Evolutionary conservation across 176 grass and related monocot species (phyloP).

Genomic region (Tillandsia leiboldiana): DNA sequence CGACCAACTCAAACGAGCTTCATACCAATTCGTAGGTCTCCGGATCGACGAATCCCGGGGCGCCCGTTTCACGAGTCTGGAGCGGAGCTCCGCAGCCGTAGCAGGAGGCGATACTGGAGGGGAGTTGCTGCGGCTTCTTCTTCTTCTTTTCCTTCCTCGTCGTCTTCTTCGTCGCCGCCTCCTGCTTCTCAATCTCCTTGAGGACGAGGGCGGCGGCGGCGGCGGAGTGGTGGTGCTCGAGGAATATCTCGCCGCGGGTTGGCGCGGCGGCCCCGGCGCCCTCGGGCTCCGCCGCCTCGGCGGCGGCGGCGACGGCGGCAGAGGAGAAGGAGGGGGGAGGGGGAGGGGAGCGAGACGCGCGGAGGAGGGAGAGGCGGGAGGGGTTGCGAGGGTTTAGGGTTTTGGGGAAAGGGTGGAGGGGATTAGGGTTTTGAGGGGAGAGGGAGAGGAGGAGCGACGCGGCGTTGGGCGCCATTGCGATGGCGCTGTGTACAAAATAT

Average conservation of each 20-base stretch:
- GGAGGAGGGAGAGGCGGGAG: slow-evolving; percentile 6
- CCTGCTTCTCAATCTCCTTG: slow-evolving; percentile 27
- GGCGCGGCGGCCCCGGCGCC: slow-evolving; percentile 47
- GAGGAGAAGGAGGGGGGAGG: not conserved
- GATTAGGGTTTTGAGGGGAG: slow-evolving; percentile 25
- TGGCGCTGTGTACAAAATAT: no score
- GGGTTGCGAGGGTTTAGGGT: not conserved
- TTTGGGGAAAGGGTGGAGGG: not conserved
- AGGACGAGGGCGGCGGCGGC: slow-evolving; percentile 27
- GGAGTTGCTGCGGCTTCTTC: slow-evolving; percentile 20
- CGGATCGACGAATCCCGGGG: slow-evolving; percentile 62
- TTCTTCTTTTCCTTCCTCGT: slow-evolving; percentile 41
- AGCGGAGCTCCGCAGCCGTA: slow-evolving; percentile 91
- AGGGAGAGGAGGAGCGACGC: slow-evolving; percentile 27
- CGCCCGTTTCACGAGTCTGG: slow-evolving; percentile 51
- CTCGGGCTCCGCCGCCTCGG: slow-evolving; percentile 13
- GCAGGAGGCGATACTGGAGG: slow-evolving; percentile 46
- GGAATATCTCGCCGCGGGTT: slow-evolving; percentile 51
- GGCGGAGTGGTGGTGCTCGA: slow-evolving; percentile 41
- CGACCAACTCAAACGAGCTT: not conserved
- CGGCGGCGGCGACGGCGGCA: not conserved
- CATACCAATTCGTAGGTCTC: slow-evolving; percentile 64
- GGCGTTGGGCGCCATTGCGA: slow-evolving; percentile 30
- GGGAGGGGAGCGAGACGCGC: not conserved
- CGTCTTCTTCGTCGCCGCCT: slow-evolving; percentile 28